Conservation (phyloP, 305 asterid species). For the Fraxinus albicans region DNA sequence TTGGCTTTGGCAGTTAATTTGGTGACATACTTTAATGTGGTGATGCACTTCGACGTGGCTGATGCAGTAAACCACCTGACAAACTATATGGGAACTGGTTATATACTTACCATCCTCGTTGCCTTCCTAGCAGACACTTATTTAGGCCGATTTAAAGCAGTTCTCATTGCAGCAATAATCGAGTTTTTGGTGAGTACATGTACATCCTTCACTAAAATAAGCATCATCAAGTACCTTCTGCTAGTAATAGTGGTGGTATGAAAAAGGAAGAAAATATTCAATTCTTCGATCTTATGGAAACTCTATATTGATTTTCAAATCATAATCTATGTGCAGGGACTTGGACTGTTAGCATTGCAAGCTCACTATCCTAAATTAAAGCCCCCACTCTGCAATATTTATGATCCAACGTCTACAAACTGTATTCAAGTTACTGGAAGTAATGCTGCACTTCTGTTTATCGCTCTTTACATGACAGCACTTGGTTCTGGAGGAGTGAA, state of each 20-base stretch:
- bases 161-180: constrained; percentile 41
- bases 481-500: constrained; percentile 68
- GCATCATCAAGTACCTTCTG: not conserved
- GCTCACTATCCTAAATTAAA: constrained; percentile 54
- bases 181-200: constrained; percentile 49
- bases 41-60: constrained; percentile 61
- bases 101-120: constrained; percentile 54
- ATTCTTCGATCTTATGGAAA: not conserved
- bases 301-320: not conserved
- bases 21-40: constrained; percentile 48
- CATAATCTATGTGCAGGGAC: constrained; percentile 43
- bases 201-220: not conserved
- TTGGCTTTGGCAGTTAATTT: constrained; percentile 49
- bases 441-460: constrained; percentile 47
- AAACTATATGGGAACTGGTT: constrained; percentile 54
- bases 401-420: constrained; percentile 33
- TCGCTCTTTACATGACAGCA: constrained; percentile 58
- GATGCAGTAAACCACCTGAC: constrained; percentile 70
- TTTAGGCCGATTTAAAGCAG: constrained; percentile 57
- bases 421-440: constrained; percentile 51
- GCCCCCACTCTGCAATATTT: constrained; percentile 59
- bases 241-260: not conserved
- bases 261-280: not conserved
- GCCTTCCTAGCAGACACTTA: constrained; percentile 72
- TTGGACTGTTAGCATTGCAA: constrained; percentile 63